Evolutionary conservation across 2,329 filamentous ascomycete species (phyloP), one percentile per base, ranked within the genome.

Genomic region (Hypoxylon sp.): DNA sequence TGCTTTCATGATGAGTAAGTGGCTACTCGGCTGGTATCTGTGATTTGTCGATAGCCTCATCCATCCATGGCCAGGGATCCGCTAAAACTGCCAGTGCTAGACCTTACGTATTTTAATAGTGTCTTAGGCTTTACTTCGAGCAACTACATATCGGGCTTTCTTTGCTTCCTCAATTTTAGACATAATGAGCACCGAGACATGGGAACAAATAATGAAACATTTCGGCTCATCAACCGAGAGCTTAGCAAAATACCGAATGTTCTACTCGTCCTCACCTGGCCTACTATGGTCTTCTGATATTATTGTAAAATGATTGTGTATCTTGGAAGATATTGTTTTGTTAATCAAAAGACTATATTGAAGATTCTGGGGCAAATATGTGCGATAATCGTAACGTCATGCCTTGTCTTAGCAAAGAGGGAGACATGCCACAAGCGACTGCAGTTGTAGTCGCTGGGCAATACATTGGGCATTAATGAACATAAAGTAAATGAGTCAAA

Each of bases 121-220:
- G 24, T 53, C 19, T 52, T 51, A 27, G 24, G 31, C 10, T 47
- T 56, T 27, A 27, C 32, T 53, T 35, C 17, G 58, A 37, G 32
- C 24, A 55, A 50, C 19, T 6, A 6, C 35, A 42, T 31, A 31
- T 62, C 58, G 58, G 58, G 11, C 17, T 59, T 67, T 62, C 35
- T 42, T 55, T 31, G 32, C 7, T 59, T 52, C 21, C 31, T 58
- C 31, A 5, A 47, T 35, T 46, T 32, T 31, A 58, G 61, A 57
- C 65, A 54, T 24, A 10, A 61, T 35, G 44, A 21, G n/a, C 29
- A 3, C 31, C 24, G 51, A 46, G 59, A 62, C 39, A 37, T 24
- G 52, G 54, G 31, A 60, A 29, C 27, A 19, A 39, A 13, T 48
- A 17, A 35, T 69, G 48, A 68, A 52, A 67, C 66, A 69, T 60